Evolutionary conservation across 768 basidiomycete species (phyloP), one percentile per base, ranked within the genome.

Genomic region (Nevesoporus exiguus): DNA sequence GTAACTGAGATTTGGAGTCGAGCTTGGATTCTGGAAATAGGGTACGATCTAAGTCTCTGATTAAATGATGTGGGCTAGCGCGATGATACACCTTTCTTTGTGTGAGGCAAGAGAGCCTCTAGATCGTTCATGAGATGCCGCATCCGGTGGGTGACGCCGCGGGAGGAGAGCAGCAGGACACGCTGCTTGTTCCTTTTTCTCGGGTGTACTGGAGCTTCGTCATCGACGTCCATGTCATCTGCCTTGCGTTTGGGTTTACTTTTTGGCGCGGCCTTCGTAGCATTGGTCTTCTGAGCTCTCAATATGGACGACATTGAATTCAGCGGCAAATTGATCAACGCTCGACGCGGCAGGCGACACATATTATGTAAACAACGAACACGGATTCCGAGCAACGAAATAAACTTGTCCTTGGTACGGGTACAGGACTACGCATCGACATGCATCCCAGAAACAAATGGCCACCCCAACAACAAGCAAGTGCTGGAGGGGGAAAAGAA

Each of bases 81-180:
- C 44, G 48, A 62, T 78, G 44, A 65, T 81, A 51, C 47, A 92
- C 97, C 97, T 78, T 97, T 98, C 77, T 98, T 99, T 3, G 90
- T 82, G 71, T 99, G 97, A 6, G 97, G 97, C 10, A 99, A 71
- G 27, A 99, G 75, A 0, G 80, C 83, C 68, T 95, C 91, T 49
- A 99, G 66, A 70, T 99, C 97, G 61, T 86, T 90, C 93, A 98
- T 94, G 54, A 99, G 77, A 71, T 99, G 97, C 58, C 97, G 77
- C 94, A 98, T 98, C 25, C 97, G 83, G 71, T 95, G 90, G 19
- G 93, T 98, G 51, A 98, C 81, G 49, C 97, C 97, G 53, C 97
- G 80, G 47, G 96, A 98, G 39, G 90, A 93, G 47, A 98, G 82
- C 63, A 98, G 69, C 49, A 99, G 76, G 7, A 98, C 95, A 58